A percentile compares a stretch with the other conserved stretches of the same genome.
phyloP scores from a whole-genome alignment of 345 rosid species.

The Brassica nigra region DNA sequence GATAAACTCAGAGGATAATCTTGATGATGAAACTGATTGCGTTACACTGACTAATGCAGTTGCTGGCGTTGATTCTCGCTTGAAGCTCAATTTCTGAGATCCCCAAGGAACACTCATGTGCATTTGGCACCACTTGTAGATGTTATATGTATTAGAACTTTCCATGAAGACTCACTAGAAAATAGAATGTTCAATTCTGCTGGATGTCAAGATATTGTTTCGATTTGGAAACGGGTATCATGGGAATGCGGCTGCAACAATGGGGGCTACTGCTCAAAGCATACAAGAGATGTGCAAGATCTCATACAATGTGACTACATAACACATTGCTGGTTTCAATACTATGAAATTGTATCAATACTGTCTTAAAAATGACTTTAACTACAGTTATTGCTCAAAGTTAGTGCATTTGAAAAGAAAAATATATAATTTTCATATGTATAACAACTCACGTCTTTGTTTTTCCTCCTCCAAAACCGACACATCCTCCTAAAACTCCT shows the following conservation, averaged over 20 bases:
- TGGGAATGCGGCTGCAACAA: conserved; percentile 90
- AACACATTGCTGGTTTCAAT: conserved; percentile 73
- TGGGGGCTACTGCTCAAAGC: conserved; percentile 87
- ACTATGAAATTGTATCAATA: too few relatives aligned
- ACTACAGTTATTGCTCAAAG: too few relatives aligned
- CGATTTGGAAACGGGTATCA: conserved; percentile 74
- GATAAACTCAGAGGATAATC: conserved; percentile 34
- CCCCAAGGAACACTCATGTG: conserved; percentile 8
- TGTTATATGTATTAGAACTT: conserved; percentile 14
- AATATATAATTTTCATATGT: too few relatives aligned
- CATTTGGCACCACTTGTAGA: conserved; percentile 18
- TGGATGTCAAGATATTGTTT: neutral
- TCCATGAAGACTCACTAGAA: conserved; percentile 20
- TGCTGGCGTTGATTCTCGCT: conserved; percentile 25
- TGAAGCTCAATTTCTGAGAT: neutral
- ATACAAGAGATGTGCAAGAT: conserved; percentile 70
- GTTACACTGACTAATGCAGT: conserved; percentile 21
- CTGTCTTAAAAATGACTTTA: too few relatives aligned
- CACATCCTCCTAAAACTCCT: too few relatives aligned
- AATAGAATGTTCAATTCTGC: conserved; percentile 25
- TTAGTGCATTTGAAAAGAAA: too few relatives aligned
- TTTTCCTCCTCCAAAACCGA: too few relatives aligned
- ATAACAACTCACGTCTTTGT: too few relatives aligned
- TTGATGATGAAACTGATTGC: conserved; percentile 15
- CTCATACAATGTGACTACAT: conserved; percentile 81